These are phyloP conservation scores for Vaccinium darrowii DNA, from an alignment of 148 eudicot species.

Conservation along the genomic window DNA sequence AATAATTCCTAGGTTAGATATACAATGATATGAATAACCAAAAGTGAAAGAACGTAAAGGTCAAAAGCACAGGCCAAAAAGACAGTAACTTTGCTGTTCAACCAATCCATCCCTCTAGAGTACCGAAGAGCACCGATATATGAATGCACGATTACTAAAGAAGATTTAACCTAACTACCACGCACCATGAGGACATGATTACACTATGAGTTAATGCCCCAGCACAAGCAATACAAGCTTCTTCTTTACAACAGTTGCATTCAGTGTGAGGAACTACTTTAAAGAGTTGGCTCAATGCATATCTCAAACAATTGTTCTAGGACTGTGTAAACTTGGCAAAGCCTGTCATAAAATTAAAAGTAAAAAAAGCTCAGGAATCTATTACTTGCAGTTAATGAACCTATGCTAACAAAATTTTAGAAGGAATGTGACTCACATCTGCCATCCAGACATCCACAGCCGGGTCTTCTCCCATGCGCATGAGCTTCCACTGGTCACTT, in stretches of 20 bases:
- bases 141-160: background rate
- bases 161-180: background rate
- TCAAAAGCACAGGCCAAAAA: background rate
- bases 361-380: background rate
- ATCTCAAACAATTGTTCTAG: background rate
- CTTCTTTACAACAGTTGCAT: background rate
- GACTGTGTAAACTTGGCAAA: background rate
- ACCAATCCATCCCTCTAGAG: background rate
- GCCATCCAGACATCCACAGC: constrained; percentile 81
- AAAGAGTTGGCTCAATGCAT: constrained; percentile 6
- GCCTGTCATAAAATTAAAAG: background rate
- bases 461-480: constrained; percentile 94
- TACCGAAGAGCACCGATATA: background rate
- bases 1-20: constrained; percentile 12
- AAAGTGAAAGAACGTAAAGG: background rate
- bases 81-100: background rate
- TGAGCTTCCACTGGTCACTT: constrained; percentile 78
- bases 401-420: background rate
- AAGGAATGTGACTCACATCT: constrained; percentile 57
- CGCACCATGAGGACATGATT: background rate
- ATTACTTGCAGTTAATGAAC: background rate
- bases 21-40: background rate
- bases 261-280: background rate
- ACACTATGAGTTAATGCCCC: background rate
- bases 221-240: background rate